phyloP scores from a whole-genome alignment of 208 protist species.

The Wallacemonas rigidus region DNA sequence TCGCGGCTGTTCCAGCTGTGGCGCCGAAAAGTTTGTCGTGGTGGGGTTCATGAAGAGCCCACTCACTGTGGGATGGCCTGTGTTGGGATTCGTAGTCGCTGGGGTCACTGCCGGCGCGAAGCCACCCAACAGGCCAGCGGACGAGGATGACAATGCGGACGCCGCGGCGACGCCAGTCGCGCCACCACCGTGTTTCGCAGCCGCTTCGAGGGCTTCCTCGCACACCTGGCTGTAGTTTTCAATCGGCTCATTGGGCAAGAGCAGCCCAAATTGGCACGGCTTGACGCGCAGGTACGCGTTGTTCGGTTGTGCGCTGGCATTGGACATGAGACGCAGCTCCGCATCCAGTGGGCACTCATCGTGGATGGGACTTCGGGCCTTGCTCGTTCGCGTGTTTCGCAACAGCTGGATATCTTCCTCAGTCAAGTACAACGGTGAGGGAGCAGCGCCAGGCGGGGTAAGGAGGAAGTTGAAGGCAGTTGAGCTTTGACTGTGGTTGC shows the following conservation, averaged over 20 bases:
- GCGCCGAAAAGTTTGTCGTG: neutral
- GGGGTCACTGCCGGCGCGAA: neutral
- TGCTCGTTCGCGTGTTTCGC: conserved; percentile 52
- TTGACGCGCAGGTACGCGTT: conserved; percentile 28
- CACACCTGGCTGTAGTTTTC: conserved; percentile 22
- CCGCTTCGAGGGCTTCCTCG: conserved; percentile 6
- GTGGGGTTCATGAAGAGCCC: conserved; percentile 2
- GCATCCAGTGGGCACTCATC: conserved; percentile 71
- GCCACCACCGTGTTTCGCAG: neutral
- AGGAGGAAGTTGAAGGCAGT: conserved; percentile 65
- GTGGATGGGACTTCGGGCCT: conserved; percentile 77
- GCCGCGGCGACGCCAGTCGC: neutral
- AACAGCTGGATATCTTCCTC: conserved; percentile 48
- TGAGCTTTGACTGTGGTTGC: conserved; percentile 52
- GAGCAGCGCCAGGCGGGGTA: conserved; percentile 2
- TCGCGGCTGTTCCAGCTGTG: neutral
- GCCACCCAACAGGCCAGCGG: neutral
- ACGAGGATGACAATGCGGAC: neutral
- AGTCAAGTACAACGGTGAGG: conserved; percentile 5
- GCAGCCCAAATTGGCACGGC: conserved; percentile 43
- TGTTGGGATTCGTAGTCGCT: neutral
- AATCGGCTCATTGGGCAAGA: conserved; percentile 33
- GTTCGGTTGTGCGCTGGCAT: conserved; percentile 9
- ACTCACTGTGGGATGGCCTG: neutral
- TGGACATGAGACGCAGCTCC: conserved; percentile 26